These are phyloP conservation scores for Colletotrichum sp. DNA, from an alignment of 2,329 filamentous ascomycete species.

Conservation along the genomic window DNA sequence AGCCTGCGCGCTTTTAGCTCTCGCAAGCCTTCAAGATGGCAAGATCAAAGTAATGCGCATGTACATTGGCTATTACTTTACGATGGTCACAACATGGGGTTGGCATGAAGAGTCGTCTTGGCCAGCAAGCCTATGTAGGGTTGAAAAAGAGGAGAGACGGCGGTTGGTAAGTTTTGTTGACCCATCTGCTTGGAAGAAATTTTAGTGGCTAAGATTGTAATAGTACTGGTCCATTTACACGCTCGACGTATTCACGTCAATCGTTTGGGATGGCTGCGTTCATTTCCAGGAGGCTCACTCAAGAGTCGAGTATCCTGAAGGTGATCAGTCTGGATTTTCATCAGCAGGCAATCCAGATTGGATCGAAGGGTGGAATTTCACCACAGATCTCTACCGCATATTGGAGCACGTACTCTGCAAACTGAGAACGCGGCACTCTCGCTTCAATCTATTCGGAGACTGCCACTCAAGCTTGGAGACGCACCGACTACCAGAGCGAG, in stretches of 20 bases:
- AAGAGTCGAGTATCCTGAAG: not conserved
- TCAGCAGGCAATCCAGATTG: not conserved
- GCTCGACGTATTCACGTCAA: not conserved
- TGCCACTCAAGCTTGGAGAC: not conserved
- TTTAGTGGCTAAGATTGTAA: not conserved
- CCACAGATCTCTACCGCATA: not conserved
- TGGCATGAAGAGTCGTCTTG: not conserved
- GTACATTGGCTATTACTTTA: not conserved
- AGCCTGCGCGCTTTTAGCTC: not conserved
- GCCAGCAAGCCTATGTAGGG: not conserved
- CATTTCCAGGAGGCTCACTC: not conserved
- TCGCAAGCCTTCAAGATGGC: not conserved
- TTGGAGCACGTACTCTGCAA: not conserved
- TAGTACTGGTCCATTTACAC: not conserved
- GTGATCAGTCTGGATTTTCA: not conserved
- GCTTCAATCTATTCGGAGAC: not conserved
- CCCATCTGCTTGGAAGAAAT: not conserved
- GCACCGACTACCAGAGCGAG: not conserved
- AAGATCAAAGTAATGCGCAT: not conserved
- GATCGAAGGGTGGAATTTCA: not conserved
- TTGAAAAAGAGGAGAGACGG: not conserved
- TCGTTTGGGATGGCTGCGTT: not conserved
- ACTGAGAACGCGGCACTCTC: not conserved
- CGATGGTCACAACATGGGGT: not conserved
- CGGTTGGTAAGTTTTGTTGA: not conserved